phyloP scores from a whole-genome alignment of 345 rosid genomes.

The Streptanthus diversifolius region DNA sequence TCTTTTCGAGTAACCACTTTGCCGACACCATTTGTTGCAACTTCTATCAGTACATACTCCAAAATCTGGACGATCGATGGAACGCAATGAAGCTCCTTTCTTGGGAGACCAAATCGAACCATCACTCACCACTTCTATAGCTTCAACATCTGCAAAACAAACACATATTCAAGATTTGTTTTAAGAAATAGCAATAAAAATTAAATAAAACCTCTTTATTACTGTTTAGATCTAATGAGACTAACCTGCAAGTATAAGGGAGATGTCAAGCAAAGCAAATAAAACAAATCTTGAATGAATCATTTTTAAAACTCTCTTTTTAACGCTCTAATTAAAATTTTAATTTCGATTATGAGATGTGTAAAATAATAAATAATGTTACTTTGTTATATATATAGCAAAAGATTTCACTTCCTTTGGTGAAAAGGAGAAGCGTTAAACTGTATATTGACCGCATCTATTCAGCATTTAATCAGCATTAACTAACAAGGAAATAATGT shows the following conservation, averaged over 20 bases:
- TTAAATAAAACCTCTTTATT: background rate
- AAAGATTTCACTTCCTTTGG: background rate
- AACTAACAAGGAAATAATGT: background rate
- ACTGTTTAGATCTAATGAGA: background rate
- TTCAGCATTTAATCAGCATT: background rate
- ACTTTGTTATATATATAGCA: background rate
- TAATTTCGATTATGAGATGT: background rate
- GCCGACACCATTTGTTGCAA: constrained; percentile 8
- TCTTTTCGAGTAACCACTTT: background rate
- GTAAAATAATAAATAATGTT: background rate
- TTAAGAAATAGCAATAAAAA: background rate
- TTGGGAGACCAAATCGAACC: background rate
- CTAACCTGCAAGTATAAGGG: constrained; percentile 16
- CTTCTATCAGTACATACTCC: background rate
- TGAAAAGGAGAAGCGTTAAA: background rate
- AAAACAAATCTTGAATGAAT: background rate
- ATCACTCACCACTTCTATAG: background rate
- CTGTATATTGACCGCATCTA: background rate
- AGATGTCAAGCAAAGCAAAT: constrained; percentile 6
- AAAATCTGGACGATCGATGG: background rate
- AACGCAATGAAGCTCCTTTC: constrained; percentile 1
- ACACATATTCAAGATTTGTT: background rate
- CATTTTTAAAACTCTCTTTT: background rate
- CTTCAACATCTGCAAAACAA: background rate
- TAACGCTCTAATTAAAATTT: background rate